These are phyloP conservation scores for Penicillium nordicum DNA, from an alignment of 2,329 filamentous ascomycete species.

Conservation along the genomic window DNA sequence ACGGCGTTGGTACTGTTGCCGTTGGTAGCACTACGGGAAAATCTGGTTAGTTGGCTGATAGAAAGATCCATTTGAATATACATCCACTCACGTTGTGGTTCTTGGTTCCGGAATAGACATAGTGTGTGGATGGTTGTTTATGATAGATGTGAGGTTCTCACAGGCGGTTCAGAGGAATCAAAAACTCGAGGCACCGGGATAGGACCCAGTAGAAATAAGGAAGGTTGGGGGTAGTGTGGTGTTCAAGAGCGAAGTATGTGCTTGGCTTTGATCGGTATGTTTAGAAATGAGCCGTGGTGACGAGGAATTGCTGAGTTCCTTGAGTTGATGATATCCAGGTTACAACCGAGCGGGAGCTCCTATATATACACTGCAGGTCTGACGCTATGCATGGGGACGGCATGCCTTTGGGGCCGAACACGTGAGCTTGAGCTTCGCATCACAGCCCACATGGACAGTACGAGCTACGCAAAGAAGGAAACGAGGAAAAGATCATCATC, in stretches of 20 bases:
- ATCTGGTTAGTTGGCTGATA: slow-evolving; percentile 3
- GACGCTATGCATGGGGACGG: slow-evolving; percentile 14
- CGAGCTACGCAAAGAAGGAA: slow-evolving; percentile 13
- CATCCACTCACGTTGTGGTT: slow-evolving; percentile 8
- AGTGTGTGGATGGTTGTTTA: neutral
- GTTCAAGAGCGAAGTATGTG: neutral
- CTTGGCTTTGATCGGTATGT: neutral
- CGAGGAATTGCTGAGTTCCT: neutral
- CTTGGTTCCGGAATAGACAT: slow-evolving; percentile 21
- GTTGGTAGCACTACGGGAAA: slow-evolving; percentile 16
- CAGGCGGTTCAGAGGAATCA: neutral
- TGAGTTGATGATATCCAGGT: neutral
- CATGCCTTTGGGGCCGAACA: slow-evolving; percentile 17
- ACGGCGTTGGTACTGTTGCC: slow-evolving; percentile 18
- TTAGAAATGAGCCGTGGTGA: neutral
- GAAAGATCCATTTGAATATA: neutral
- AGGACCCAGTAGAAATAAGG: neutral
- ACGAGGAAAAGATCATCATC: slow-evolving; percentile 20
- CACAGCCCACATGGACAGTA: slow-evolving; percentile 21
- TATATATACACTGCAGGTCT: slow-evolving; percentile 18
- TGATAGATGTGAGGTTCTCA: neutral
- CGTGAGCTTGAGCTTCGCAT: slow-evolving; percentile 20
- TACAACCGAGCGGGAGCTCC: slow-evolving; percentile 7
- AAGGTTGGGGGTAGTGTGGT: neutral
- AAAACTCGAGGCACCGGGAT: neutral